These are phyloP conservation scores for Coniochaeta ligniaria DNA, from an alignment of 2,329 filamentous ascomycete species.

Conservation along the genomic window DNA sequence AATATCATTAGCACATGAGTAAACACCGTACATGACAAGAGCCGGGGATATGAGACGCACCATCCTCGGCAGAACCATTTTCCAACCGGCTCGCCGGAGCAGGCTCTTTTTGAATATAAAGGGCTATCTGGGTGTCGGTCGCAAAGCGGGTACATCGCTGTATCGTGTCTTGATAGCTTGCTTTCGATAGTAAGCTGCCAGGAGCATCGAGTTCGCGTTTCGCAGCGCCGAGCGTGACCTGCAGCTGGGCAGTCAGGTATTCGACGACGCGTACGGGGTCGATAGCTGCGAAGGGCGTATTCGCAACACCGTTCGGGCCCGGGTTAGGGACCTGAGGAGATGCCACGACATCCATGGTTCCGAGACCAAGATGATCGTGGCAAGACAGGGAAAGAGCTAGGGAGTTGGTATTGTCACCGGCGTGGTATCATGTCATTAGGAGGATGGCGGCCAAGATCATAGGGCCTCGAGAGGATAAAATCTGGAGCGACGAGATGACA, in stretches of 20 bases:
- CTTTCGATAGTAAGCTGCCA: constrained; percentile 74
- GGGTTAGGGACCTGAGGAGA: constrained; percentile 35
- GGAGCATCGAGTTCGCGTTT: constrained; percentile 71
- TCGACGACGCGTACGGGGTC: constrained; percentile 66
- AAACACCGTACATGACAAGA: neutral
- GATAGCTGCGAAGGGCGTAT: constrained; percentile 44
- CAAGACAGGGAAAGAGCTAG: neutral
- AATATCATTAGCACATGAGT: constrained; percentile 17
- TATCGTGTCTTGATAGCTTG: constrained; percentile 69
- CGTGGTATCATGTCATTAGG: neutral
- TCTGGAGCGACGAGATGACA: neutral
- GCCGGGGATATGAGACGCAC: constrained; percentile 25
- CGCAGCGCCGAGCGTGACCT: constrained; percentile 67
- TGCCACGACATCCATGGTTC: constrained; percentile 45
- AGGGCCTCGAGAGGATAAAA: neutral
- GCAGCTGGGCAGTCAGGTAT: constrained; percentile 63
- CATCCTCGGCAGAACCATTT: constrained; percentile 37
- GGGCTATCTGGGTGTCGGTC: constrained; percentile 74
- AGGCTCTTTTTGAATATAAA: constrained; percentile 87
- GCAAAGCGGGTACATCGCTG: constrained; percentile 86
- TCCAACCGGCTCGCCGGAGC: constrained; percentile 44
- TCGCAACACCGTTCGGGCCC: constrained; percentile 37
- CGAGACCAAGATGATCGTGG: neutral
- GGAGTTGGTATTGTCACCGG: neutral
- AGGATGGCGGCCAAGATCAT: neutral